Conservation (phyloP, 2,329 filamentous ascomycete species). For the Coniochaeta prunicola region DNA sequence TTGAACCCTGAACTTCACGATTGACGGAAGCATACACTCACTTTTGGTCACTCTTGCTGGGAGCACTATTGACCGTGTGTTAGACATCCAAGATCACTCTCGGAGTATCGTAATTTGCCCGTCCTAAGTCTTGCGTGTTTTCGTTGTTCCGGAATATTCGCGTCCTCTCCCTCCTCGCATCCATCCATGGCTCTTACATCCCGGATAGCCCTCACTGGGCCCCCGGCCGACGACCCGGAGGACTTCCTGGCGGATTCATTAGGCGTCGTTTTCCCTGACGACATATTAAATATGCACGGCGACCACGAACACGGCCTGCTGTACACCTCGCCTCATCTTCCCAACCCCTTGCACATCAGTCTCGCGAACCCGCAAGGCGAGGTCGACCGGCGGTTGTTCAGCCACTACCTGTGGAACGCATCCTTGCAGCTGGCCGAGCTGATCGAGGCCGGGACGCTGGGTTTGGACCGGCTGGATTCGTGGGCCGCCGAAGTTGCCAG, state of each 20-base stretch:
- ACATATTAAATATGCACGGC: slow-evolving; percentile 59
- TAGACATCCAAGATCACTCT: too few species aligned
- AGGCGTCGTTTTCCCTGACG: slow-evolving; percentile 60
- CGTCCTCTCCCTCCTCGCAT: too few species aligned
- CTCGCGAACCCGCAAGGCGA: slow-evolving; percentile 43
- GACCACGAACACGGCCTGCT: slow-evolving; percentile 50
- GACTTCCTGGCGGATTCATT: slow-evolving; percentile 54
- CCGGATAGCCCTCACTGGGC: slow-evolving; percentile 32
- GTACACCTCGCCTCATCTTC: slow-evolving; percentile 49
- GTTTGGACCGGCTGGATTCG: slow-evolving; percentile 6
- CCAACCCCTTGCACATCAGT: slow-evolving; percentile 33
- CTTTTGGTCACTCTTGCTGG: too few species aligned
- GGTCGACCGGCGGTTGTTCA: slow-evolving; percentile 53
- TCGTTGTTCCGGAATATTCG: too few species aligned
- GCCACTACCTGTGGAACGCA: slow-evolving; percentile 70
- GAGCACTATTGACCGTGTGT: too few species aligned
- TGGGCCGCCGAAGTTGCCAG: neutral
- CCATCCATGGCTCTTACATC: slow-evolving; percentile 31
- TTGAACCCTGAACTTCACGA: too few species aligned
- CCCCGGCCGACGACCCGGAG: slow-evolving; percentile 37
- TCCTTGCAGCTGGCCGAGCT: slow-evolving; percentile 47
- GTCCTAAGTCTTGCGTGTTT: too few species aligned
- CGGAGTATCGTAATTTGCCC: too few species aligned
- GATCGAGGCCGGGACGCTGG: slow-evolving; percentile 41
- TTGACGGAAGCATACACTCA: too few species aligned